These are phyloP conservation scores for Coemansia sp. DNA, from an alignment of 192 early-diverging fungal species.

Conservation along the genomic window DNA sequence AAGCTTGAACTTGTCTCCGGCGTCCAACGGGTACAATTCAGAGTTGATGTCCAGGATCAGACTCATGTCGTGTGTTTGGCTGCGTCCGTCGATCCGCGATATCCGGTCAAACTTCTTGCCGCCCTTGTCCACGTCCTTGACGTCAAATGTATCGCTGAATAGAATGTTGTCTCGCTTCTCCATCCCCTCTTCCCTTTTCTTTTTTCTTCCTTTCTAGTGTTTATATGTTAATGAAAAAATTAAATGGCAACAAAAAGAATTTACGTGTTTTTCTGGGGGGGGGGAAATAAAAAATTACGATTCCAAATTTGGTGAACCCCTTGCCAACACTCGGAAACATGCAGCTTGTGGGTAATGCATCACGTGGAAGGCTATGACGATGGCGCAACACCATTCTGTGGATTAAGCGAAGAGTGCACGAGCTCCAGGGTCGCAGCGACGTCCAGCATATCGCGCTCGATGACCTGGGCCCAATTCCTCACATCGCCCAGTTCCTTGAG, in stretches of 20 bases:
- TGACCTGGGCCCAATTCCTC: conserved; percentile 79
- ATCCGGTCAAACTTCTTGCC: conserved; percentile 97
- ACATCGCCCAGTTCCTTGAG: conserved; percentile 90
- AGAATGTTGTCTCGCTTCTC: conserved; percentile 73
- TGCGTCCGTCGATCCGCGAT: conserved; percentile 78
- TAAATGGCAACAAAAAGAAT: neutral
- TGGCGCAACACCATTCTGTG: neutral
- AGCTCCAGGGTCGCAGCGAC: conserved; percentile 67
- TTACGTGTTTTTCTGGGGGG: neutral
- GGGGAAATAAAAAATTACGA: conserved; percentile 10
- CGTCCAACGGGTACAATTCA: conserved; percentile 87
- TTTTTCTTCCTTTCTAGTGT: neutral
- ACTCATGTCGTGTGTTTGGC: conserved; percentile 85
- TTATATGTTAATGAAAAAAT: neutral
- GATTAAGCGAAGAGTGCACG: conserved; percentile 45
- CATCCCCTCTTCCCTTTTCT: conserved; percentile 27
- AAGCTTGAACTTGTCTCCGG: conserved; percentile 83
- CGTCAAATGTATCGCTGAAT: conserved; percentile 86
- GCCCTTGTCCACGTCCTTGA: conserved; percentile 82
- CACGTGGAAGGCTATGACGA: neutral
- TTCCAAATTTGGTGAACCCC: neutral
- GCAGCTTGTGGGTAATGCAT: neutral
- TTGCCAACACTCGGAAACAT: neutral
- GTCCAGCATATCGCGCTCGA: conserved; percentile 80
- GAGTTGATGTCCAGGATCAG: conserved; percentile 92